These are phyloP conservation scores for Colletotrichum abscissum DNA, from an alignment of 2,329 filamentous ascomycete species.

Conservation along the genomic window DNA sequence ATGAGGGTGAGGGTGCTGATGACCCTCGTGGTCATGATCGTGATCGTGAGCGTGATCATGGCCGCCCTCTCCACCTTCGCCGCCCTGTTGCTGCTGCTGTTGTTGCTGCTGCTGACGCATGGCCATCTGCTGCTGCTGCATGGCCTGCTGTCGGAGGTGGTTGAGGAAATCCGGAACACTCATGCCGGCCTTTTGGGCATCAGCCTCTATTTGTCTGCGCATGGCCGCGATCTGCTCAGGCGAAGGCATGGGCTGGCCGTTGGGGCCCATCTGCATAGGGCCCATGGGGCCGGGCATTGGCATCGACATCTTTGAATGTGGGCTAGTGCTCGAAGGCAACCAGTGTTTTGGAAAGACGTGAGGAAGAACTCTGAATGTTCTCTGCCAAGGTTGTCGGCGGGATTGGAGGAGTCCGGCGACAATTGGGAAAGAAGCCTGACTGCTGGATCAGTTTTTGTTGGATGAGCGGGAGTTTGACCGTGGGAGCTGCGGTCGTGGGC, in stretches of 20 bases:
- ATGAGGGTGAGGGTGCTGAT: conserved; percentile 39
- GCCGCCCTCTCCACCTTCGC: conserved; percentile 39
- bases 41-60: conserved; percentile 45
- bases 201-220: conserved; percentile 83
- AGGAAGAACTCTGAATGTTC: conserved; percentile 1
- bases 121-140: conserved; percentile 57
- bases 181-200: conserved; percentile 88
- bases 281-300: conserved; percentile 45
- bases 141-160: conserved; percentile 69
- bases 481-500: conserved; percentile 21
- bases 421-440: conserved; percentile 1
- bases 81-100: conserved; percentile 43
- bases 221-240: conserved; percentile 89
- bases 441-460: background rate
- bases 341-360: conserved; percentile 6
- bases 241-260: conserved; percentile 51
- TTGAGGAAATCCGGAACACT: conserved; percentile 86
- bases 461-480: conserved; percentile 5
- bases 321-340: conserved; percentile 13
- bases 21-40: conserved; percentile 39
- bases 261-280: conserved; percentile 47
- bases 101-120: conserved; percentile 53
- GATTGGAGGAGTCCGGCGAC: conserved; percentile 12
- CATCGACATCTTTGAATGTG: conserved; percentile 37
- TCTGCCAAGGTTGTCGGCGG: conserved; percentile 7